Evolutionary conservation across 352 stramenopile genomes (phyloP), one percentile per base, ranked within the genome.

Genomic region (Phytophthora palmivora): DNA sequence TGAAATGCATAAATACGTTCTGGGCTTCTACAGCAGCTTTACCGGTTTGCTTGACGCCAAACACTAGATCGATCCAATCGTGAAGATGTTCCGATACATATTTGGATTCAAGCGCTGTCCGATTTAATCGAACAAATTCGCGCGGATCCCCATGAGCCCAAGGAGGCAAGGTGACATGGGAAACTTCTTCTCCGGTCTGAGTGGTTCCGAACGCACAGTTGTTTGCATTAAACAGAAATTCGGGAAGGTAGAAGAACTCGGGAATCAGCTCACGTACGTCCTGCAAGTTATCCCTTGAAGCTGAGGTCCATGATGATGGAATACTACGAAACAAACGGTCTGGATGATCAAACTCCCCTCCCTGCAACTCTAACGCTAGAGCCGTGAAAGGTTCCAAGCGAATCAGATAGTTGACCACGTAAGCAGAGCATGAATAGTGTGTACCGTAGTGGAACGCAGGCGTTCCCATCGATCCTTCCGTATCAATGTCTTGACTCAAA

Each of bases 51-150:
- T 98, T 98, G 55, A 73, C 89, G 9, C 97, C 98, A 78, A 99
- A 99, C 7, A 99, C 94, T 11, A 99, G 75, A 75, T 99, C 97
- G 58, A 99, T 98, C 97, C 97, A 99, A 56, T 97, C 79, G 47
- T 98, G 94, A n/a, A 99, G 66, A 76, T 98, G 92, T 55, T 96
- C 84, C 2, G 94, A 98, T 16, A 98, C 97, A 58, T 98, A 92
- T 57, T 98, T 96, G 45, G 89, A 98, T 69, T 99, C 97, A 3
- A 99, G 83, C 6, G 97, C 97, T 22, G 84, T 84, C n/a, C 97
- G 87, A 70, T 98, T 96, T 0, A 98, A 72, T 22, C 96, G 87
- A 24, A 99, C 80, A 63, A 99, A 99, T 59, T 94, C 96, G 50
- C 94, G 89, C 16, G 94, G 80, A 58, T 91, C 95, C 33, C 81